A percentile compares a stretch with the other conserved stretches of the same genome.
Conservation (phyloP, 345 rosid species). For the Gossypium anomalum region DNA sequence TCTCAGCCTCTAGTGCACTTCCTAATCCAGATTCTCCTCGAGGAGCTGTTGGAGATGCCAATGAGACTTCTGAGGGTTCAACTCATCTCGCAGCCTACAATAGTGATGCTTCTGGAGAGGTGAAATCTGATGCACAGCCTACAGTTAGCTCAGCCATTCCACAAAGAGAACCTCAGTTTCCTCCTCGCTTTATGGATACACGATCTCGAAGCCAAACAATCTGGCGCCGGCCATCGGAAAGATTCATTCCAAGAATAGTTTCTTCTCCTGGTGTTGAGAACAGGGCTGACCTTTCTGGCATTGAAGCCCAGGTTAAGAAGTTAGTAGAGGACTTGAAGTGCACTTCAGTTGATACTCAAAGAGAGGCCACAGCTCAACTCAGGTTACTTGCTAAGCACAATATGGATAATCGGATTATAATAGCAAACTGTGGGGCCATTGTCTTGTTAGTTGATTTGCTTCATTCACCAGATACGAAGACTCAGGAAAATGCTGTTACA, state of each 20-base stretch:
- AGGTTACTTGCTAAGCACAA: conserved; percentile 76
- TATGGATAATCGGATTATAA: conserved; percentile 75
- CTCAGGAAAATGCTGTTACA: conserved; percentile 83
- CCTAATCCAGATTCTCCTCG: conserved; percentile 47
- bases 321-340: conserved; percentile 63
- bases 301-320: conserved; percentile 63
- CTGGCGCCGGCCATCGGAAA: conserved; percentile 78
- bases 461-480: conserved; percentile 45
- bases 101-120: conserved; percentile 81
- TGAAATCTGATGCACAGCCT: conserved; percentile 46
- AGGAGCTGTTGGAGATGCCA: conserved; percentile 44
- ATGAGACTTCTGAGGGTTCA: conserved; percentile 55
- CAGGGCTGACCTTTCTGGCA: conserved; percentile 70
- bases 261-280: conserved; percentile 60
- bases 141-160: conserved; percentile 35
- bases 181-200: conserved; percentile 51
- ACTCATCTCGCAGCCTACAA: conserved; percentile 53
- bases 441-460: conserved; percentile 56
- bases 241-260: conserved; percentile 63
- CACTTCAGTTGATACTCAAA: conserved; percentile 54
- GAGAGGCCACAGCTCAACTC: conserved; percentile 53
- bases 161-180: conserved; percentile 52
- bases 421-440: conserved; percentile 78
- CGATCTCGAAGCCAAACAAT: conserved; percentile 56
- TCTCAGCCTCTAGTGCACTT: conserved; percentile 48